A percentile compares a stretch with the other conserved stretches of the same genome.
These are phyloP conservation scores for Lactifluus hygrophoroides DNA, from an alignment of 768 basidiomycete species.

Conservation along the genomic window DNA sequence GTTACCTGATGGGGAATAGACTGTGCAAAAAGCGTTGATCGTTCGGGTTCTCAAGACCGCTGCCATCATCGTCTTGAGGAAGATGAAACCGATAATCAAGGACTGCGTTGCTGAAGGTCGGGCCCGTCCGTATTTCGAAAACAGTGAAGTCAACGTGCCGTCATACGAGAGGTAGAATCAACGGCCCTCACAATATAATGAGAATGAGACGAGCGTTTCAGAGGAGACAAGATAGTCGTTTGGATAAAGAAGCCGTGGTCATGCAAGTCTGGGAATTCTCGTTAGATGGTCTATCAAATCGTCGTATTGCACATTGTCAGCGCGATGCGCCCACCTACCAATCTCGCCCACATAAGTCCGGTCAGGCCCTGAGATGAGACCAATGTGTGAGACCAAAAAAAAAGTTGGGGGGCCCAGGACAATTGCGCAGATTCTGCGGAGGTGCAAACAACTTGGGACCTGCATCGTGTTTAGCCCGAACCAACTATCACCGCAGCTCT, in stretches of 20 bases:
- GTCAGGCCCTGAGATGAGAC: neutral
- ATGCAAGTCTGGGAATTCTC: neutral
- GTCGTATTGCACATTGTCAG: too few relatives aligned
- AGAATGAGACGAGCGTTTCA: neutral
- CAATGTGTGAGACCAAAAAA: neutral
- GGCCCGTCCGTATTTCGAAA: neutral
- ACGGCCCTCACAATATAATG: neutral
- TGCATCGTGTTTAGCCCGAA: neutral
- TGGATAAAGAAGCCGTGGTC: neutral
- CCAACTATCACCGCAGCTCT: neutral
- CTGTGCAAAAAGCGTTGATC: neutral
- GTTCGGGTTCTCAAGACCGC: neutral
- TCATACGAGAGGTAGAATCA: neutral
- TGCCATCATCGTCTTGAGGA: neutral
- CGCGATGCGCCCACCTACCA: neutral
- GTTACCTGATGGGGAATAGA: neutral
- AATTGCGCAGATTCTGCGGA: neutral
- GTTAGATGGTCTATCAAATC: neutral
- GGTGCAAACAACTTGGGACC: neutral
- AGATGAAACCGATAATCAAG: neutral
- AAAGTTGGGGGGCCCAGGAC: neutral
- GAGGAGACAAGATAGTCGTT: neutral
- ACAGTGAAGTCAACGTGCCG: neutral
- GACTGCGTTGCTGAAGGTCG: neutral
- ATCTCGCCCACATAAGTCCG: neutral